Percentiles rank a stretch among this genome's conserved stretches.
phyloP scores from a whole-genome alignment of 192 early-diverging fungal species.

The Phycomyces nitens region DNA sequence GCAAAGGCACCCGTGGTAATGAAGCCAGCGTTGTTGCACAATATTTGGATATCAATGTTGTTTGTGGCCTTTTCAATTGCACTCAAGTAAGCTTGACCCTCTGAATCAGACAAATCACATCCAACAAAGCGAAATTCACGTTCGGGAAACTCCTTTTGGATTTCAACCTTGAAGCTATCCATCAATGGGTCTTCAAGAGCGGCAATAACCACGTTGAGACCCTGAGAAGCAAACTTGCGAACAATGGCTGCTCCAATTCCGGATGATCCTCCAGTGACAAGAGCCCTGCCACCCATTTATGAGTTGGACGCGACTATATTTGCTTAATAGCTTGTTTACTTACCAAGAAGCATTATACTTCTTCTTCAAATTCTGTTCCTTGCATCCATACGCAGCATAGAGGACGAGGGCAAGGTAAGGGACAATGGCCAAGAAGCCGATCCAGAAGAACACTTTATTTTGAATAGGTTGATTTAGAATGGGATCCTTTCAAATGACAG shows the following conservation, averaged over 20 bases:
- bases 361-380: conserved; percentile 50
- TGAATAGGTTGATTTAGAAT: background rate
- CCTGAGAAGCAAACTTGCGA: conserved; percentile 46
- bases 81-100: conserved; percentile 40
- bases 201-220: conserved; percentile 54
- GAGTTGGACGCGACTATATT: background rate
- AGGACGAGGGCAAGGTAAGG: conserved; percentile 36
- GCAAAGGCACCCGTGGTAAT: conserved; percentile 53
- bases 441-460: conserved; percentile 33
- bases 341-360: conserved; percentile 55
- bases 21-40: conserved; percentile 64
- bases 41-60: conserved; percentile 47
- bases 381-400: conserved; percentile 36
- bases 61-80: conserved; percentile 37
- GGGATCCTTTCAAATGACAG: no score
- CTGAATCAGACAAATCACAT: conserved; percentile 45
- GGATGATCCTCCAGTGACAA: conserved; percentile 57
- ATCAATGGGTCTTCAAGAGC: conserved; percentile 49
- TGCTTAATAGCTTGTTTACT: background rate
- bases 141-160: conserved; percentile 40
- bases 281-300: conserved; percentile 32
- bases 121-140: conserved; percentile 47
- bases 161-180: conserved; percentile 23
- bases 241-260: conserved; percentile 58
- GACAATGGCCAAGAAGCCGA: conserved; percentile 32